These are phyloP conservation scores for Raffaelea deltoideospora DNA, from an alignment of 2,329 filamentous ascomycete species.

Conservation along the genomic window DNA sequence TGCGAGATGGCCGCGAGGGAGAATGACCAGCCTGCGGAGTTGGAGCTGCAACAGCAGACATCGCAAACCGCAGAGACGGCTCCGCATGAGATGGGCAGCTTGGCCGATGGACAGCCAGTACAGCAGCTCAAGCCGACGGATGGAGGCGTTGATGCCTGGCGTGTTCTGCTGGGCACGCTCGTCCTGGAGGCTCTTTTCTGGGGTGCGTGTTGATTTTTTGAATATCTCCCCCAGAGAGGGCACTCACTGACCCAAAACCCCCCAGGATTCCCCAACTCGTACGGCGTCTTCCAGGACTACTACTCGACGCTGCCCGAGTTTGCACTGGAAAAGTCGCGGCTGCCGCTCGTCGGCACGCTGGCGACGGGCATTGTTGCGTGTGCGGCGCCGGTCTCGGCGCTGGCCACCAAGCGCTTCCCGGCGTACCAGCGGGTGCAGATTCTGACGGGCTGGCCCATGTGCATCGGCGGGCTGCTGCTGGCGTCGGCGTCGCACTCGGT, in stretches of 20 bases:
- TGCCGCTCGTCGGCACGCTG: conserved; percentile 47
- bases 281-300: conserved; percentile 57
- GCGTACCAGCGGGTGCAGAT: conserved; percentile 10
- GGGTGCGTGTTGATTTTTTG: neutral
- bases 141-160: neutral
- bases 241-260: neutral
- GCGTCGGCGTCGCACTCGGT: conserved; percentile 38
- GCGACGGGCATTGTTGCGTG: neutral
- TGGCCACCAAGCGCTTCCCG: conserved; percentile 18
- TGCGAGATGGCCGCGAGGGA: too few relatives aligned
- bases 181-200: neutral
- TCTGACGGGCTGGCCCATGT: conserved; percentile 28
- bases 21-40: too few relatives aligned
- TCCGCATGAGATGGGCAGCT: too few relatives aligned
- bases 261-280: conserved; percentile 48
- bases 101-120: neutral
- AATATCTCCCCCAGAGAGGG: too few relatives aligned
- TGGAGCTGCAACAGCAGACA: too few relatives aligned
- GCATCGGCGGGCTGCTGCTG: conserved; percentile 36
- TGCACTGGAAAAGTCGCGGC: conserved; percentile 27
- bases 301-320: conserved; percentile 48
- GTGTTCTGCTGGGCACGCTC: neutral
- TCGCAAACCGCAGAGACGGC: too few relatives aligned
- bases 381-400: conserved; percentile 23
- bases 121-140: neutral